Base-by-base conservation (phyloP, 768 basidiomycete genomes). In the Podaxis mareebaensis region DNA sequence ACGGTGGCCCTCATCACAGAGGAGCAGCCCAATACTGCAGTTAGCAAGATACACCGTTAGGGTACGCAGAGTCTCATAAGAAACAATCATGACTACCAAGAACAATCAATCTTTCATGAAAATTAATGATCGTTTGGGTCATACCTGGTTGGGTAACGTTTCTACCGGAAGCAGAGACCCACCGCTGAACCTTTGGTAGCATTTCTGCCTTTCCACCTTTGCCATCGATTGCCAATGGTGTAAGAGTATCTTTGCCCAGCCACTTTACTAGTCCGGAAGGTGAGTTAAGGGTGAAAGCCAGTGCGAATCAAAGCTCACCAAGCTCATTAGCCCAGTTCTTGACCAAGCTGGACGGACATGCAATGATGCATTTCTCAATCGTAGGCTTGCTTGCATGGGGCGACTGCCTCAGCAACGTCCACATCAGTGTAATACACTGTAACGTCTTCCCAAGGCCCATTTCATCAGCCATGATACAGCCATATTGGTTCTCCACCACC, bases 241-340 rank as follows among this genome's bases (percentile, higher is more conserved):
- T 85, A 58, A 97, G 78, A 0, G 95, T 80, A 51, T 89, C 91
- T 70, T 87, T 86, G 3, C 96, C 97, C 17, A 99, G 80, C 97
- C 97, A 99, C 79, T 99, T 99, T 33, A 88, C 95, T 98, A 65
- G 12, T 54, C 55, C n/a, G 59, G 38, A 33, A 44, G 36, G 3
- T 53, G 42, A 12, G 39, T 52, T 53, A 60, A 22, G 53, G 17
- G 56, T 49, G 42, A 53, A 30, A 46, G 22, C 58, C 13, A 26
- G 53, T n/a, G 28, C 39, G 53, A 24, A 26, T 12, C n/a, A n/a
- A 62, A n/a, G 77, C 83, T 58, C 65, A 89, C 96, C 86, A 30
- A 99, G 81, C 76, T 99, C 97, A 73, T 99, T 98, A 0, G 94
- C 96, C 97, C 97, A 99, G 69, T 99, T 99, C 73, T 92, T 93